Percentiles rank a stretch among this genome's conserved stretches.
Evolutionary conservation across 2,329 filamentous ascomycete species (phyloP).

Genomic region (Talaromyces sp.): DNA sequence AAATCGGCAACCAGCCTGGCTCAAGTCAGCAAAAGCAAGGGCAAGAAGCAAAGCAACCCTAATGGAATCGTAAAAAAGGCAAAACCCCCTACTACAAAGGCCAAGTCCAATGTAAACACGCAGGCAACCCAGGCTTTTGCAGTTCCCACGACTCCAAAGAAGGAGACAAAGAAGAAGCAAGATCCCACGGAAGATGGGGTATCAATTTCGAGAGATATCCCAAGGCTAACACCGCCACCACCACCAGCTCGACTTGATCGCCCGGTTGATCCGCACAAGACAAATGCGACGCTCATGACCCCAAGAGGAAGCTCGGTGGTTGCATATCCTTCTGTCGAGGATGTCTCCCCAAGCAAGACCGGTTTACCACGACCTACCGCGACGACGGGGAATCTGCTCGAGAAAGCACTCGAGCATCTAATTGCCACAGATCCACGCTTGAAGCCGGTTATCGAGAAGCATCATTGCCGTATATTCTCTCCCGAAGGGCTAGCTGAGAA

Average conservation of each 20-base stretch:
- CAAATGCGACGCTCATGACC: slow-evolving; percentile 45
- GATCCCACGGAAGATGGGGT: slow-evolving; percentile 14
- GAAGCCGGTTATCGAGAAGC: slow-evolving; percentile 63
- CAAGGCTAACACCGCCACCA: slow-evolving; percentile 37
- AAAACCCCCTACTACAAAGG: neutral
- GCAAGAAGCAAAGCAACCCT: slow-evolving; percentile 19
- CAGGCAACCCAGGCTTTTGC: slow-evolving; percentile 2
- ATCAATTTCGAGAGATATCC: slow-evolving; percentile 21
- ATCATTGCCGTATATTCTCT: slow-evolving; percentile 75
- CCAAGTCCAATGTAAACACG: neutral
- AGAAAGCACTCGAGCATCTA: slow-evolving; percentile 70
- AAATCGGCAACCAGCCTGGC: neutral
- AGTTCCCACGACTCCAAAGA: slow-evolving; percentile 23
- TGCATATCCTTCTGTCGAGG: slow-evolving; percentile 39
- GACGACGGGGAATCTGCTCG: slow-evolving; percentile 68
- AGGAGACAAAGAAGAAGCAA: slow-evolving; percentile 12
- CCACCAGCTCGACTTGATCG: slow-evolving; percentile 30
- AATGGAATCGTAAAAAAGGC: slow-evolving; percentile 24
- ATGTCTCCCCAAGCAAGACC: slow-evolving; percentile 36
- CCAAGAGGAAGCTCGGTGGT: slow-evolving; percentile 43
- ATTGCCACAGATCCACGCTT: slow-evolving; percentile 68
- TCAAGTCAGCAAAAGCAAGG: slow-evolving; percentile 11
- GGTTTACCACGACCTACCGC: slow-evolving; percentile 41
- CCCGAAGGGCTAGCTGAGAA: slow-evolving; percentile 75
- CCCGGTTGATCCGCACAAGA: slow-evolving; percentile 44